Evolutionary conservation across 179 eudicot species (phyloP), one percentile per base, ranked within the genome.

Genomic region (Nepenthes alata): DNA sequence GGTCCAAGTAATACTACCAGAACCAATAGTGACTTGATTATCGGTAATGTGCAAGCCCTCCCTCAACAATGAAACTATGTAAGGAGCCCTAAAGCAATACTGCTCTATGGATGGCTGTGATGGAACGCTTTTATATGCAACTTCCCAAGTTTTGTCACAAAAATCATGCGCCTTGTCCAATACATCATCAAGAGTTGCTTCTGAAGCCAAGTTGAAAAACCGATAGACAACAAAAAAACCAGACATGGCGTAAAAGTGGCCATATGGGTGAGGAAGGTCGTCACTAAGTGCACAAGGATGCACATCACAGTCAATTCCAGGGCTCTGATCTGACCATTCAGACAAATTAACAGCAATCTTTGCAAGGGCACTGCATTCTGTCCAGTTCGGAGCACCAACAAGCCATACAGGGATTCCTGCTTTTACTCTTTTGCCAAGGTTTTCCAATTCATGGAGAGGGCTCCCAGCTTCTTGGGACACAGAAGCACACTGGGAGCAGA

Each of bases 1-100:
- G 12, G 99, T 87, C 99, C 99, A 94, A 47, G 99, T 87, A 69
- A 79, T 90, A 66, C 99, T 86, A 72, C 99, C 99, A 57, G 99
- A 94, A 47, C 87, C 99, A 78, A 90, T 67, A 55, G 64, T 64
- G 12, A 90, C 75, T 61, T 85, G 81, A 56, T 79, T 79, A 67
- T 90, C 97, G 11, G 78, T 80, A 61, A 94, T 82, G 65, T 94
- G 97, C 77, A 94, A 74, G 48, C 97, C 99, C 58, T 85, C 89
- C 72, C 99, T 83, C 77, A 94, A 68, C 60, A 94, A 67, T 25
- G 64, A 80, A 65, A 85, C 97, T 37, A 87, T 64, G 66, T 94
- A 94, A 5, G 97, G 99, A 45, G 99, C 89, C 75, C 99, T 83
- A 54, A 94, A 94, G 70, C 99, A 94, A 71, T 94, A 94, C 67